A percentile compares a stretch with the other conserved stretches of the same genome.
Conservation (phyloP, 495 filamentous ascomycete species). For the Neurospora sp. region DNA sequence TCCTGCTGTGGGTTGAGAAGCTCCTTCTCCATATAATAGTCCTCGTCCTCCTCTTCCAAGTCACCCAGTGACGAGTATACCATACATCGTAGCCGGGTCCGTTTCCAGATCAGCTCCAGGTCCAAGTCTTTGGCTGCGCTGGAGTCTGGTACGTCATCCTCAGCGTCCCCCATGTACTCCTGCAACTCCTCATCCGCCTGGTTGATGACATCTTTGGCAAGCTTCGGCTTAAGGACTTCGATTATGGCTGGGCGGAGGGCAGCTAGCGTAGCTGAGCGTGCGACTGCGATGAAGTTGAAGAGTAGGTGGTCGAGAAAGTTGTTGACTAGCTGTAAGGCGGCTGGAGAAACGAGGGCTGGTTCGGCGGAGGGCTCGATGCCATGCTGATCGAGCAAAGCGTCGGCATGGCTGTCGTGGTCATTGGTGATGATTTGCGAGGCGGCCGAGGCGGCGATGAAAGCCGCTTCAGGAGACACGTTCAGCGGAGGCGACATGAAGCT, state of each 20-base stretch:
- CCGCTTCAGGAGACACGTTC: slow-evolving; percentile 66
- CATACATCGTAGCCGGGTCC: slow-evolving; percentile 89
- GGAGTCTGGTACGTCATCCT: slow-evolving; percentile 50
- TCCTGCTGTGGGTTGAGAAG: slow-evolving; percentile 46
- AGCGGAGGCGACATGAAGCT: slow-evolving; percentile 51
- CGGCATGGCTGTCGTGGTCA: slow-evolving; percentile 66
- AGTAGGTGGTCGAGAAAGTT: slow-evolving; percentile 89
- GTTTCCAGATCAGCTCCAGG: slow-evolving; percentile 79
- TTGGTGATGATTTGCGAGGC: slow-evolving; percentile 87
- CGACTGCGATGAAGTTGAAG: slow-evolving; percentile 70
- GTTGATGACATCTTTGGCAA: slow-evolving; percentile 78
- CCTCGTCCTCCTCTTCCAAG: slow-evolving; percentile 95
- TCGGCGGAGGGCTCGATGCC: slow-evolving; percentile 52
- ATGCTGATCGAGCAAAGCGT: slow-evolving; percentile 53
- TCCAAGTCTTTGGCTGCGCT: slow-evolving; percentile 60
- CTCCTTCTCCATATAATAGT: slow-evolving; percentile 67
- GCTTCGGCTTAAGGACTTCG: slow-evolving; percentile 78
- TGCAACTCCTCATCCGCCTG: slow-evolving; percentile 85
- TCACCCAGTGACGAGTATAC: slow-evolving; percentile 95
- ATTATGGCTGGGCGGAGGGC: slow-evolving; percentile 72
- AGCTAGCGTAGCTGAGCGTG: slow-evolving; percentile 72
- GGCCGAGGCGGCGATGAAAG: slow-evolving; percentile 80
- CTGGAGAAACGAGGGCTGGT: slow-evolving; percentile 63
- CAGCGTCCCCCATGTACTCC: slow-evolving; percentile 74
- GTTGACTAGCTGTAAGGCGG: slow-evolving; percentile 74